Evolutionary conservation across 768 basidiomycete genomes (phyloP).

Genomic region (Rhizopogon roseolus): DNA sequence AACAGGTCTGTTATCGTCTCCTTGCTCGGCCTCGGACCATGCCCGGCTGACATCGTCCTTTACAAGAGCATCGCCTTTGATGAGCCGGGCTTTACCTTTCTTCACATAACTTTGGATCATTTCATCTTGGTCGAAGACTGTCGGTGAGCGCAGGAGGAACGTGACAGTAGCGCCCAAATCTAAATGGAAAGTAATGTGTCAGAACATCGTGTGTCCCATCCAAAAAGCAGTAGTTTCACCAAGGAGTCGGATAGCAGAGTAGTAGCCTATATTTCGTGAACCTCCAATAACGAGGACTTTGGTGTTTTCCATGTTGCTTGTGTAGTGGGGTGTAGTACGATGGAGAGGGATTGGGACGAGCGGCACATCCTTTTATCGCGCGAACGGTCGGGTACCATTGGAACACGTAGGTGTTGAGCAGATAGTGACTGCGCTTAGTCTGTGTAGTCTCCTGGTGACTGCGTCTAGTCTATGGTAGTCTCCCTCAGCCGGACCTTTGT

Average conservation of each 20-base stretch:
- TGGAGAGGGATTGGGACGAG: neutral
- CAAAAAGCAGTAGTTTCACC: conserved; percentile 25
- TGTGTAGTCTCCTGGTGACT: too few species aligned
- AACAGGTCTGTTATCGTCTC: conserved; percentile 28
- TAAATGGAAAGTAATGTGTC: conserved; percentile 17
- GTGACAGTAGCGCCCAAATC: conserved; percentile 57
- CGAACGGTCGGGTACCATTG: too few species aligned
- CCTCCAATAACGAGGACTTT: conserved; percentile 48
- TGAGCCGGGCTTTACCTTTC: conserved; percentile 45
- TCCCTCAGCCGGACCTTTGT: too few species aligned
- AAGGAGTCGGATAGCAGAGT: conserved; percentile 41
- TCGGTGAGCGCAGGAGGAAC: conserved; percentile 51
- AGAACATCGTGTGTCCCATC: neutral
- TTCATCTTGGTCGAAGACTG: conserved; percentile 50
- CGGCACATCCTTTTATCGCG: neutral
- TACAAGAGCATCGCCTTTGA: conserved; percentile 59
- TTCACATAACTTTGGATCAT: conserved; percentile 47
- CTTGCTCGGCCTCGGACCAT: conserved; percentile 41
- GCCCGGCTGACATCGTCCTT: conserved; percentile 45
- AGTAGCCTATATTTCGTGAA: conserved; percentile 54
- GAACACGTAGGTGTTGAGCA: too few species aligned
- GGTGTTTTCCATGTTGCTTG: conserved; percentile 5
- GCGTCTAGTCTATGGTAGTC: too few species aligned
- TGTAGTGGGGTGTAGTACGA: neutral
- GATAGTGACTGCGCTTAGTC: too few species aligned